A percentile compares a stretch with the other conserved stretches of the same genome.
Conservation (phyloP, 768 basidiomycete genomes). For the Leccinum incarnatum region DNA sequence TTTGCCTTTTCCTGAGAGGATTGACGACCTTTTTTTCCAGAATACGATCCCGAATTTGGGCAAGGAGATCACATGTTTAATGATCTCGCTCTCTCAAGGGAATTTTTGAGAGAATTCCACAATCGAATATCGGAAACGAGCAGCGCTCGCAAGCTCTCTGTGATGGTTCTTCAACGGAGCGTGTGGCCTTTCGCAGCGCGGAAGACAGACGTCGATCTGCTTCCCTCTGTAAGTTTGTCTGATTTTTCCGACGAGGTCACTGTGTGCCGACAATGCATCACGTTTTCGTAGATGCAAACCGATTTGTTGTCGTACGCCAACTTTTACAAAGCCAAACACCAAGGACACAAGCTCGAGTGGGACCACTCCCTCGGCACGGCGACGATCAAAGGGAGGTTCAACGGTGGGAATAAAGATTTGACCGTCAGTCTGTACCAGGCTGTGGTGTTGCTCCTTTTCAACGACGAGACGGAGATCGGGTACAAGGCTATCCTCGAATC, state of each 20-base stretch:
- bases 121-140: constrained; percentile 39
- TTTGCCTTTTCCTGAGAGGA: background rate
- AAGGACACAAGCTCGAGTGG: constrained; percentile 77
- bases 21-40: constrained; percentile 40
- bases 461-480: constrained; percentile 55
- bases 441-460: constrained; percentile 83
- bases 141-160: constrained; percentile 52
- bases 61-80: constrained; percentile 96
- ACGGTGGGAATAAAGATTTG: constrained; percentile 73
- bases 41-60: constrained; percentile 93
- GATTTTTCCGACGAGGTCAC: background rate
- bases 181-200: constrained; percentile 79
- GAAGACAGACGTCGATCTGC: constrained; percentile 50
- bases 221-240: constrained; percentile 43
- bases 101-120: constrained; percentile 67
- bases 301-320: constrained; percentile 59
- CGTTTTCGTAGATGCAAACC: constrained; percentile 59
- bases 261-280: constrained; percentile 8
- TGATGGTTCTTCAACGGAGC: constrained; percentile 83
- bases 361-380: constrained; percentile 85
- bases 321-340: constrained; percentile 81
- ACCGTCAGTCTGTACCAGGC: constrained; percentile 90
- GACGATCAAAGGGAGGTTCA: constrained; percentile 70
- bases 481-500: constrained; percentile 67
- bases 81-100: constrained; percentile 75